Evolutionary conservation across 2,329 filamentous ascomycete genomes (phyloP).

Genomic region (Penicillium oxalicum): DNA sequence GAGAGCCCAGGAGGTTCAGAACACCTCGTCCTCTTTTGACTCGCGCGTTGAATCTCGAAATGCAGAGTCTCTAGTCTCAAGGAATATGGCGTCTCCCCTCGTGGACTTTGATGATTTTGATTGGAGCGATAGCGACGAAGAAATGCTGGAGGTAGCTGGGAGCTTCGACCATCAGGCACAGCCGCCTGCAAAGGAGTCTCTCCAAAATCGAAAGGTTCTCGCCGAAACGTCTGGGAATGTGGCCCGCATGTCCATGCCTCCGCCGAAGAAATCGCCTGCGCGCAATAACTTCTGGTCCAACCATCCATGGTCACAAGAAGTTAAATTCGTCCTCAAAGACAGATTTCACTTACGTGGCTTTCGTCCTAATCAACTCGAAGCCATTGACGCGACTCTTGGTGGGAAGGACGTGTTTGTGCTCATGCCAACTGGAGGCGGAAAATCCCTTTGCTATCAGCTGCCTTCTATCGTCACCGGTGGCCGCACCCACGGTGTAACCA

Average conservation of each 20-base stretch:
- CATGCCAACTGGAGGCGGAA: constrained; percentile 96
- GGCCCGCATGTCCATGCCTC: constrained; percentile 24
- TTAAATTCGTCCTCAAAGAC: constrained; percentile 72
- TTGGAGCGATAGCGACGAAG: constrained; percentile 40
- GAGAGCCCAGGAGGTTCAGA: constrained; percentile 5
- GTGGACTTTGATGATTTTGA: constrained; percentile 38
- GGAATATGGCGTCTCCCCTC: constrained; percentile 39
- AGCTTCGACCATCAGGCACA: constrained; percentile 28
- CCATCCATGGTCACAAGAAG: constrained; percentile 78
- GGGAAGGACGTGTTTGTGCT: constrained; percentile 90
- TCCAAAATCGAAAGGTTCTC: constrained; percentile 31
- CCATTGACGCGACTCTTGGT: constrained; percentile 84
- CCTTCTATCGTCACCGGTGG: constrained; percentile 79
- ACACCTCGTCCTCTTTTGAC: constrained; percentile 13
- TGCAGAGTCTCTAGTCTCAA: constrained; percentile 28
- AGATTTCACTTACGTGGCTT: constrained; percentile 82
- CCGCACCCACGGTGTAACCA: constrained; percentile 73
- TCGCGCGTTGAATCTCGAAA: constrained; percentile 13
- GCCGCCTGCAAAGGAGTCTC: constrained; percentile 9
- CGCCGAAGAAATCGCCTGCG: constrained; percentile 27
- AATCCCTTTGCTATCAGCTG: constrained; percentile 93
- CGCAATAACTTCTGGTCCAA: constrained; percentile 47
- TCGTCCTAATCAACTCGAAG: constrained; percentile 84
- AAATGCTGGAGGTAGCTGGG: constrained; percentile 42
- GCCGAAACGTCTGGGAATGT: constrained; percentile 39